A percentile compares a stretch with the other conserved stretches of the same genome.
Conservation (phyloP, 2,329 filamentous ascomycete genomes). For the Stylonectria norvegica region DNA sequence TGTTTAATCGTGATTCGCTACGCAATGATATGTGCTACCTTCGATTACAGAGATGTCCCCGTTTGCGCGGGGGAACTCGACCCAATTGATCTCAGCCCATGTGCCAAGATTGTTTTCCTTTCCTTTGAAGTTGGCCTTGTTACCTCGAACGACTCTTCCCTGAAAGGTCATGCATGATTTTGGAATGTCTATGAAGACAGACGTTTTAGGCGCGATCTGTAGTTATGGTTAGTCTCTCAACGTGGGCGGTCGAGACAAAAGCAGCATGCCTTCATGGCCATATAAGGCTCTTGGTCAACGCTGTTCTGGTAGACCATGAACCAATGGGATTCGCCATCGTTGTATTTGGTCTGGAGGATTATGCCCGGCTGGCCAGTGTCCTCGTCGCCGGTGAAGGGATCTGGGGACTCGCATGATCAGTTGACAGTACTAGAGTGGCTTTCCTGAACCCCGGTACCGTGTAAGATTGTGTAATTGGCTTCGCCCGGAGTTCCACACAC, state of each 20-base stretch:
- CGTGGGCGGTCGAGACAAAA: too few species aligned
- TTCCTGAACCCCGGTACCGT: too few species aligned
- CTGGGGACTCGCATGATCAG: constrained; percentile 4
- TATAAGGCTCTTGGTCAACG: constrained; percentile 19
- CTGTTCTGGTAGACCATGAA: constrained; percentile 21
- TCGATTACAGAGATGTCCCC: constrained; percentile 21
- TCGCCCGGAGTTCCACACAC: background rate
- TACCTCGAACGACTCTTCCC: constrained; percentile 17
- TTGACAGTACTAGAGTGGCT: too few species aligned
- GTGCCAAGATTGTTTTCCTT: constrained; percentile 17
- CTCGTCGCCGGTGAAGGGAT: constrained; percentile 16
- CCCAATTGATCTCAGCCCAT: constrained; percentile 19
- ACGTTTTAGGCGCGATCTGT: constrained; percentile 14
- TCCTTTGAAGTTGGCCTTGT: constrained; percentile 11
- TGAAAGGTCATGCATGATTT: constrained; percentile 11
- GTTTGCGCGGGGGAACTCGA: constrained; percentile 11
- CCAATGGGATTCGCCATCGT: constrained; percentile 9
- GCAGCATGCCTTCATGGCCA: constrained; percentile 16
- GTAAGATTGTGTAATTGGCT: background rate
- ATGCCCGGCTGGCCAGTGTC: constrained; percentile 17
- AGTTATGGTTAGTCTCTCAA: background rate
- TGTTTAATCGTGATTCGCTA: background rate
- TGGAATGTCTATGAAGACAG: constrained; percentile 16
- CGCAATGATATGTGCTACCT: constrained; percentile 4
- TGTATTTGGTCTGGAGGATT: constrained; percentile 6